A percentile compares a stretch with the other conserved stretches of the same genome.
phyloP scores from a whole-genome alignment of 2,329 filamentous ascomycete genomes.

The Malbranchea cinnamomea region DNA sequence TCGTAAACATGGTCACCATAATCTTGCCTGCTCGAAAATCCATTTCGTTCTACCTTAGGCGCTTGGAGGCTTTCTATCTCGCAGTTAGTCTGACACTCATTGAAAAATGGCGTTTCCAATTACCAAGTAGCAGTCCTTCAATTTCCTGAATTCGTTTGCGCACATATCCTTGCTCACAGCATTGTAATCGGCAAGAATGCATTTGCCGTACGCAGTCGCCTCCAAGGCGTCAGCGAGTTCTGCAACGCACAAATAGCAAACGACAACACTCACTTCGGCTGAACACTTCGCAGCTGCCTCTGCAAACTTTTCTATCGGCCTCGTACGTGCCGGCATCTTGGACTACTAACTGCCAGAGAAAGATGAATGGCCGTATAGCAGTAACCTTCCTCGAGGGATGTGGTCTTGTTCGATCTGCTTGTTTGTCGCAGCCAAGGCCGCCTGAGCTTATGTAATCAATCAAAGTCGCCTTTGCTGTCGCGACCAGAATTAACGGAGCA shows the following conservation, averaged over 20 bases:
- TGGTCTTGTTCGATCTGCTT: too few species aligned
- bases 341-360: too few species aligned
- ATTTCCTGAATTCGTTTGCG: conserved; percentile 60
- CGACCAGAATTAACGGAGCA: background rate
- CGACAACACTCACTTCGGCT: conserved; percentile 39
- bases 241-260: background rate
- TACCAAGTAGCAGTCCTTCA: conserved; percentile 84
- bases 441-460: too few species aligned
- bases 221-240: conserved; percentile 23
- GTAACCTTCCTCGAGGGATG: conserved; percentile 8
- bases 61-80: too few species aligned
- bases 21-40: too few species aligned
- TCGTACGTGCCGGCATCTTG: conserved; percentile 35
- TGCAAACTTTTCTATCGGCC: conserved; percentile 56
- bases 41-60: too few species aligned
- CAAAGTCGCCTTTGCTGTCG: too few species aligned
- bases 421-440: too few species aligned
- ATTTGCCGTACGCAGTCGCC: conserved; percentile 80
- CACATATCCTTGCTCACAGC: conserved; percentile 86
- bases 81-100: too few species aligned
- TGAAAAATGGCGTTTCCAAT: too few species aligned
- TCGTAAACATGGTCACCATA: too few species aligned
- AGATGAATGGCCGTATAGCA: conserved; percentile 7
- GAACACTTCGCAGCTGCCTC: conserved; percentile 51
- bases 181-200: conserved; percentile 79